Conservation (phyloP, 805 yeast genomes). For the Yarrowia sp. region DNA sequence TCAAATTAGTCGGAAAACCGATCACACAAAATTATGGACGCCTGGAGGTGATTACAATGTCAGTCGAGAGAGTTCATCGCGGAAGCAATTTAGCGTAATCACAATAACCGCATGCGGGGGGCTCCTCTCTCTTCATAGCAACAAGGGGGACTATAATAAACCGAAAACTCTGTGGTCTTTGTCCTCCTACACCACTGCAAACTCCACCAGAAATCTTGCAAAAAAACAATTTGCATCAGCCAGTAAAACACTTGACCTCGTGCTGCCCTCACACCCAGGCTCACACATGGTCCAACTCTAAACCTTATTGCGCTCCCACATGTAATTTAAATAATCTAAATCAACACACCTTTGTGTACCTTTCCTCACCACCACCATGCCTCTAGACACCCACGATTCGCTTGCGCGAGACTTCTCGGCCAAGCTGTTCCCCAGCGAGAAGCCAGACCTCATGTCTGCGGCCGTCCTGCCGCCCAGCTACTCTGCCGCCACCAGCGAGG, state of each 20-base stretch:
- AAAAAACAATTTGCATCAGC: too few relatives aligned
- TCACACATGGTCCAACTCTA: neutral
- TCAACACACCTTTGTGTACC: neutral
- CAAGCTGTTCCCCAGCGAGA: constrained; percentile 9
- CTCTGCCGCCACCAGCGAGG: constrained; percentile 19
- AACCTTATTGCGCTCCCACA: neutral
- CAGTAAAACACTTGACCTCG: too few relatives aligned
- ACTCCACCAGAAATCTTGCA: too few relatives aligned
- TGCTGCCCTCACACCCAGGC: neutral
- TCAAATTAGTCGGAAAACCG: too few relatives aligned
- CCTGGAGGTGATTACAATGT: neutral
- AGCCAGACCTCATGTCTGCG: neutral
- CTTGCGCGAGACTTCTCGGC: constrained; percentile 13
- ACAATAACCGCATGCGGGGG: neutral
- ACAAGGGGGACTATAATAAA: too few relatives aligned
- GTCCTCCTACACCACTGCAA: too few relatives aligned
- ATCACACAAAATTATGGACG: neutral
- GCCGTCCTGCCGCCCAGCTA: constrained; percentile 14
- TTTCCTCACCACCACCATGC: constrained; percentile 12
- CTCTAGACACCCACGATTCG: constrained; percentile 15
- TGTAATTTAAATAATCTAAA: neutral
- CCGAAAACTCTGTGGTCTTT: too few relatives aligned
- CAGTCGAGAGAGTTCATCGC: neutral
- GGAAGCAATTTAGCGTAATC: constrained; percentile 3
- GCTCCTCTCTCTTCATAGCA: too few relatives aligned